Percentiles rank a stretch among this genome's conserved stretches.
Evolutionary conservation across 1,284 basidiomycete genomes (phyloP).

Genomic region (Pascua guehoae): DNA sequence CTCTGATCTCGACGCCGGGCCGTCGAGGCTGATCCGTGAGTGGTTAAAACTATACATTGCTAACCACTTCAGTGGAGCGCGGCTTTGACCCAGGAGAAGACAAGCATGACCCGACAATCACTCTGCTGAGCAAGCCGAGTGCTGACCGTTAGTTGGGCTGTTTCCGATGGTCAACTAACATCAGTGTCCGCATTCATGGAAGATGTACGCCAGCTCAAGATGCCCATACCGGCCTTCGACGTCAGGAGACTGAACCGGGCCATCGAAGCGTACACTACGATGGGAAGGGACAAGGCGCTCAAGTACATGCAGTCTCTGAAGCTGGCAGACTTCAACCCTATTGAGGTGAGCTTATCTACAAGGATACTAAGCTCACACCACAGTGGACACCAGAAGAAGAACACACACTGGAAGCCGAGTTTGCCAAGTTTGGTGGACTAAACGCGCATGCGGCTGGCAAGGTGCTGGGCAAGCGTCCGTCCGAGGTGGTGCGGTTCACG

Average conservation of each 20-base stretch:
- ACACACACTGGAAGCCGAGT: constrained; percentile 34
- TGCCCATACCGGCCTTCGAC: constrained; percentile 39
- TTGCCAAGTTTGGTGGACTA: constrained; percentile 44
- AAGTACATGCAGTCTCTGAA: constrained; percentile 25
- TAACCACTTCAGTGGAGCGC: constrained; percentile 25
- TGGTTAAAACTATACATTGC: neutral
- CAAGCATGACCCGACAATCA: constrained; percentile 36
- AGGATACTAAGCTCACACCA: constrained; percentile 5
- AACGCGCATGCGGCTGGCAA: constrained; percentile 43
- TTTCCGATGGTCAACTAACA: neutral
- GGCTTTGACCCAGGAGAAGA: constrained; percentile 36
- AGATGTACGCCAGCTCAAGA: constrained; percentile 22
- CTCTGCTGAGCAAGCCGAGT: constrained; percentile 29
- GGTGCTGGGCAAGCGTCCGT: constrained; percentile 33
- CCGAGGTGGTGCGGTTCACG: constrained; percentile 45
- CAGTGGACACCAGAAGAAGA: constrained; percentile 30
- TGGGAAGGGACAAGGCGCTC: constrained; percentile 32
- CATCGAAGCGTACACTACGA: constrained; percentile 23
- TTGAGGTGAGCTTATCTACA: constrained; percentile 24
- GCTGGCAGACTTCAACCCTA: constrained; percentile 32
- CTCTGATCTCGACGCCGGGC: constrained; percentile 21
- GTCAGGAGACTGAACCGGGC: constrained; percentile 36
- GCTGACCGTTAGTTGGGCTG: constrained; percentile 31
- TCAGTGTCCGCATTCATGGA: constrained; percentile 39
- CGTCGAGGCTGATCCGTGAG: constrained; percentile 31